These are phyloP conservation scores for Hymenoscyphus fructigenus DNA, from an alignment of 2,329 filamentous ascomycete species.

Conservation along the genomic window DNA sequence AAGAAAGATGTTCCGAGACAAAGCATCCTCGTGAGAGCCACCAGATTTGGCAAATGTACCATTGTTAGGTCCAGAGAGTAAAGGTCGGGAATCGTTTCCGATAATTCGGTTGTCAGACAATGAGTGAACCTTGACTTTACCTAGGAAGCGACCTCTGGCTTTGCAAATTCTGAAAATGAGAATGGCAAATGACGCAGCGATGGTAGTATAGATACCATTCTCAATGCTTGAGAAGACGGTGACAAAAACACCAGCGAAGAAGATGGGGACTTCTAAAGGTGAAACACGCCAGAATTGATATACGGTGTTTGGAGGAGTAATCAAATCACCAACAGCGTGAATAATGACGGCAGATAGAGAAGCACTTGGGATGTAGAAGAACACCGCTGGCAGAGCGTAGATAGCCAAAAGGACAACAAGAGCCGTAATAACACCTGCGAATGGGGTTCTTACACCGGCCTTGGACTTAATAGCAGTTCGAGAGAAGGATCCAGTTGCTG, in stretches of 20 bases:
- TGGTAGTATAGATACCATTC: conserved; percentile 86
- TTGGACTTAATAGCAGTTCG: conserved; percentile 97
- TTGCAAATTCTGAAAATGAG: conserved; percentile 82
- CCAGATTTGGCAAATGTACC: conserved; percentile 36
- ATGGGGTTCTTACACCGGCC: conserved; percentile 87
- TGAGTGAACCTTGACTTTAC: conserved; percentile 79
- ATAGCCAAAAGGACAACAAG: conserved; percentile 84
- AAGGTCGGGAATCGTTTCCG: conserved; percentile 54
- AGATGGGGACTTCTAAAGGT: conserved; percentile 86
- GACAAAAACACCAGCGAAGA: conserved; percentile 88
- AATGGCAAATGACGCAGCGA: conserved; percentile 72
- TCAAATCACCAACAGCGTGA: conserved; percentile 88
- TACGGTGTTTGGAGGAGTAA: conserved; percentile 85
- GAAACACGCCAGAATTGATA: conserved; percentile 96
- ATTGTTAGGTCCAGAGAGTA: conserved; percentile 52
- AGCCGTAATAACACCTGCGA: conserved; percentile 87
- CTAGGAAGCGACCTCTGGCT: conserved; percentile 80
- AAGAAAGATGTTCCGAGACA: conserved; percentile 76
- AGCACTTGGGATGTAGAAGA: conserved; percentile 88
- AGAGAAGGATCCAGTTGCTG: conserved; percentile 92
- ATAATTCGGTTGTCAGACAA: conserved; percentile 74
- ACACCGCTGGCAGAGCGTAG: conserved; percentile 82
- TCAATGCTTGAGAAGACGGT: conserved; percentile 89
- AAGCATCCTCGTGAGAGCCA: conserved; percentile 41
- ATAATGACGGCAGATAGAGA: conserved; percentile 87